phyloP scores from a whole-genome alignment of 1,284 basidiomycete genomes.

The Heterobasidion parviporum region DNA sequence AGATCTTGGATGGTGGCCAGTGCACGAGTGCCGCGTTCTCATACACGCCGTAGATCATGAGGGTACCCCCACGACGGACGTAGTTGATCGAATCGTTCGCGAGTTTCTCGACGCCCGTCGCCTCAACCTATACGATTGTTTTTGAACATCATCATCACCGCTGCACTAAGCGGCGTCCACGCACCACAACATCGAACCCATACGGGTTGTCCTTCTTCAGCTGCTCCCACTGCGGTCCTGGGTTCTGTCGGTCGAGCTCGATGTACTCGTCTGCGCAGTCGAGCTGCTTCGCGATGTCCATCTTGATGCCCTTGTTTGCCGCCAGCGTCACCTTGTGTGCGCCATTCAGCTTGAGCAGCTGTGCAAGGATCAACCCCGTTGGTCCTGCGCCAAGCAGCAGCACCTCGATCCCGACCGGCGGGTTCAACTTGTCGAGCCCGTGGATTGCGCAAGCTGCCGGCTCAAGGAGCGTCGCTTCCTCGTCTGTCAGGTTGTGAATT shows the following conservation, averaged over 20 bases:
- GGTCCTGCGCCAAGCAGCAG: constrained; percentile 44
- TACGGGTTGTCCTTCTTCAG: constrained; percentile 51
- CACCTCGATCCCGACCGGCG: constrained; percentile 45
- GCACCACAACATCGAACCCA: constrained; percentile 52
- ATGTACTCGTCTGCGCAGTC: constrained; percentile 47
- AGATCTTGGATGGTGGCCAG: constrained; percentile 56
- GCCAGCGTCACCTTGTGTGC: constrained; percentile 40
- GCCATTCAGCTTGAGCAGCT: constrained; percentile 52
- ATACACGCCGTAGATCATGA: constrained; percentile 54
- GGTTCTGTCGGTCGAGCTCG: constrained; percentile 45
- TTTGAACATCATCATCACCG: not conserved
- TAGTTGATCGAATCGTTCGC: constrained; percentile 54
- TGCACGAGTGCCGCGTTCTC: constrained; percentile 42
- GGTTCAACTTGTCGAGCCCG: constrained; percentile 51
- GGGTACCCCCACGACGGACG: constrained; percentile 43
- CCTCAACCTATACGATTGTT: constrained; percentile 30
- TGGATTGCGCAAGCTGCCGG: constrained; percentile 58
- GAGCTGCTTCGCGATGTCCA: constrained; percentile 46
- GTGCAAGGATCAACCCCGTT: constrained; percentile 52
- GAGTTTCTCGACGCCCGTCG: constrained; percentile 50
- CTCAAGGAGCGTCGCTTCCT: constrained; percentile 53
- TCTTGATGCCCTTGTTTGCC: constrained; percentile 53
- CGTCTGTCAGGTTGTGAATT: constrained; percentile 52
- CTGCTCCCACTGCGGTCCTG: constrained; percentile 46
- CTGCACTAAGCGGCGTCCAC: constrained; percentile 6